Evolutionary conservation across 140 eudicot species (phyloP).

Genomic region (Bidens hawaiensis): DNA sequence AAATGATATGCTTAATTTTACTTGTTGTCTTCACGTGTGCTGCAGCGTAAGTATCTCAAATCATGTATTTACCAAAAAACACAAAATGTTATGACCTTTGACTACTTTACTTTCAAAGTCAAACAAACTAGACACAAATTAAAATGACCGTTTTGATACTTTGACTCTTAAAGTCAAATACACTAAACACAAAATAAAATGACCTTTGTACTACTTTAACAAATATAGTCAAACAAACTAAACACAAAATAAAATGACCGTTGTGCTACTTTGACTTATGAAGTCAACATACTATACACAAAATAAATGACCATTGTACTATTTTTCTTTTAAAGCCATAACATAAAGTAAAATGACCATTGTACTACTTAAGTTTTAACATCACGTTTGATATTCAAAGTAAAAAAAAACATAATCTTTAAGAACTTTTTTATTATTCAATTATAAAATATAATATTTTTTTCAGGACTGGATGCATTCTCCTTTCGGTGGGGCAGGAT

Average conservation of each 20-base stretch:
- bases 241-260: not conserved
- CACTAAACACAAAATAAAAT: too few species aligned
- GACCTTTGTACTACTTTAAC: not conserved
- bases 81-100: too few species aligned
- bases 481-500: constrained; percentile 84
- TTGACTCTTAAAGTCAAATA: too few species aligned
- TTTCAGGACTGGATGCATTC: constrained; percentile 79
- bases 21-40: constrained; percentile 74
- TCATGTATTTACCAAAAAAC: constrained; percentile 9
- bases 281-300: not conserved
- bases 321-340: not conserved
- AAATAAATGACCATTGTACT: not conserved
- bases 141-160: too few species aligned
- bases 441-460: not conserved
- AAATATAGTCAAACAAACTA: not conserved
- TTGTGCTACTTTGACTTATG: not conserved
- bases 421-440: not conserved
- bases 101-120: too few species aligned
- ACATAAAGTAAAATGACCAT: not conserved
- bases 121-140: too few species aligned
- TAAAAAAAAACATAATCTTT: not conserved
- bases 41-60: constrained; percentile 69
- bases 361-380: not conserved
- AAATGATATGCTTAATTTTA: constrained; percentile 48
- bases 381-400: not conserved